A percentile compares a stretch with the other conserved stretches of the same genome.
Conservation (phyloP, 305 asterid genomes). For the Fraxinus baroniana region DNA sequence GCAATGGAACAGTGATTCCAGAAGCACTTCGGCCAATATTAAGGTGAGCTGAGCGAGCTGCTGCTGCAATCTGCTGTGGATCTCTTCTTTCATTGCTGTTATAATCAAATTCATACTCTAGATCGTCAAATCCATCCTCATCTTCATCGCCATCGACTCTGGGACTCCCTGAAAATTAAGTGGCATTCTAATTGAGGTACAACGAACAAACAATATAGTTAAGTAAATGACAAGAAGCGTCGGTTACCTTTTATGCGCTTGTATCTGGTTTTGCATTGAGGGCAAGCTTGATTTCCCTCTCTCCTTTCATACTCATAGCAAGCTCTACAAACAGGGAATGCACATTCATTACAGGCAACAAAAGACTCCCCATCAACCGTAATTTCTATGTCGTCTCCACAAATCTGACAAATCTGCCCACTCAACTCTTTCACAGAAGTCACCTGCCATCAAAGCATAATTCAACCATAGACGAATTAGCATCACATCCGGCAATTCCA, state of each 20-base stretch:
- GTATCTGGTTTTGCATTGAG: slow-evolving; percentile 53
- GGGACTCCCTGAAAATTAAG: slow-evolving; percentile 47
- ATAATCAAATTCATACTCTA: slow-evolving; percentile 65
- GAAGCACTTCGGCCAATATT: slow-evolving; percentile 44
- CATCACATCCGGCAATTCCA: slow-evolving; percentile 27
- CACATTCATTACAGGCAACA: slow-evolving; percentile 59
- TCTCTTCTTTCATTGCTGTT: slow-evolving; percentile 28
- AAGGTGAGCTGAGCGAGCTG: slow-evolving; percentile 45
- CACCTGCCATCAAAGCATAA: slow-evolving; percentile 38
- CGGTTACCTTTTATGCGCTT: slow-evolving; percentile 43
- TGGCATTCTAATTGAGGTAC: slow-evolving; percentile 6
- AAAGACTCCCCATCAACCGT: slow-evolving; percentile 47
- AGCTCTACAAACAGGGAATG: slow-evolving; percentile 49
- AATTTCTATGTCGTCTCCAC: slow-evolving; percentile 51
- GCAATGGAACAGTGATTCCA: slow-evolving; percentile 46
- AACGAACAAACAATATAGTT: slow-evolving; percentile 1
- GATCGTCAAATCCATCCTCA: slow-evolving; percentile 73
- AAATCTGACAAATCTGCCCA: slow-evolving; percentile 53
- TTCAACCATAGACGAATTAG: background rate
- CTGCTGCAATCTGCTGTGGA: slow-evolving; percentile 49
- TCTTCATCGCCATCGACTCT: slow-evolving; percentile 81
- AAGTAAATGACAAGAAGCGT: background rate
- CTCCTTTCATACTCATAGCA: slow-evolving; percentile 54
- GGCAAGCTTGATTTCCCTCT: slow-evolving; percentile 52
- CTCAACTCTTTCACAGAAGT: slow-evolving; percentile 50